phyloP scores from a whole-genome alignment of 176 grass and related monocot genomes.

The Triticum turgidum region DNA sequence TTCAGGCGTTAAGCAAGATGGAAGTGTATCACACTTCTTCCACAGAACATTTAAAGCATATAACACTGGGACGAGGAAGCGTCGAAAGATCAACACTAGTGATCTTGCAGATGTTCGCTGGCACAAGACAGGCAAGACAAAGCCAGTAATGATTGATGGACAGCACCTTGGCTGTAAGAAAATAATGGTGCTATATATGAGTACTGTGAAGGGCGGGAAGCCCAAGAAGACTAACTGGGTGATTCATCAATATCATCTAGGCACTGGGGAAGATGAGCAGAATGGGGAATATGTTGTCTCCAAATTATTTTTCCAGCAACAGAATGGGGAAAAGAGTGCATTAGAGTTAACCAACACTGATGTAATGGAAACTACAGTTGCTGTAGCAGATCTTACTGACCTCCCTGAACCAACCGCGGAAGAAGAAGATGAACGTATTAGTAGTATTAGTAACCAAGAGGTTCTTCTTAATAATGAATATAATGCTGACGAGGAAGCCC shows the following conservation, averaged over 20 bases:
- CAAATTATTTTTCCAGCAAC: slow-evolving; percentile 93
- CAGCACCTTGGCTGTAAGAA: slow-evolving; percentile 87
- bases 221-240: slow-evolving; percentile 96
- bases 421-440: slow-evolving; percentile 31
- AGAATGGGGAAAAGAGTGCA: slow-evolving; percentile 55
- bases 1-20: slow-evolving; percentile 90
- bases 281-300: slow-evolving; percentile 85
- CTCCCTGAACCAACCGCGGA: slow-evolving; percentile 34
- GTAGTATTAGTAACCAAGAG: slow-evolving; percentile 40
- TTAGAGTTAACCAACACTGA: slow-evolving; percentile 33
- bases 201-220: slow-evolving; percentile 62
- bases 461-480: slow-evolving; percentile 30
- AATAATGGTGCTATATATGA: slow-evolving; percentile 94
- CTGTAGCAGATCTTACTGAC: slow-evolving; percentile 29
- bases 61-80: slow-evolving; percentile 86
- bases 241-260: slow-evolving; percentile 94
- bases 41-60: slow-evolving; percentile 95
- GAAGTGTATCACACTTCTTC: slow-evolving; percentile 91
- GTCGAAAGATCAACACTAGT: slow-evolving; percentile 81
- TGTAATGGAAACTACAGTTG: slow-evolving; percentile 33
- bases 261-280: slow-evolving; percentile 84
- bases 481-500: slow-evolving; percentile 26
- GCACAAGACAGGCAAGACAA: slow-evolving; percentile 99
- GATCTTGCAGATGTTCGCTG: slow-evolving; percentile 78
- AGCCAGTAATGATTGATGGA: slow-evolving; percentile 70